Evolutionary conservation across 1,284 basidiomycete genomes (phyloP), one percentile per base, ranked within the genome.

Genomic region (Ustilago sp.): DNA sequence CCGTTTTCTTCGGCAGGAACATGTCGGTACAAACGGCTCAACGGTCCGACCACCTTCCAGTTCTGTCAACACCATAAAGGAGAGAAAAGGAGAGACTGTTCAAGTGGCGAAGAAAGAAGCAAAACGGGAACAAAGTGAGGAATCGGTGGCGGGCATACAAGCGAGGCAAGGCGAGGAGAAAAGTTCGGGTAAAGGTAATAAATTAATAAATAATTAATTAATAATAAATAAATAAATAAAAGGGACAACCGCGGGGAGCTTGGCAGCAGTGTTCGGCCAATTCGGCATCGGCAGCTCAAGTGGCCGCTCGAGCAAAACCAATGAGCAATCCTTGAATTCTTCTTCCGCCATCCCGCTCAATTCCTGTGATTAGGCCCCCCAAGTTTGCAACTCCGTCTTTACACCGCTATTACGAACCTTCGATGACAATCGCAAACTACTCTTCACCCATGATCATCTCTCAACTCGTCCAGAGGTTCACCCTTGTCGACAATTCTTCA

Each of bases 61-160:
- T 17, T 6, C 39, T 41, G 39, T 41, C 13, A 6, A 15, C 13
- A 41, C 39, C 13, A 17, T 13, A n/a, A 32, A 38, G 31, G 36
- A 67, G 39, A 41, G 13, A 7, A n/a, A 32, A 38, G 31, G 32
- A 67, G 39, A 15, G 39, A 41, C 39, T 13, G 39, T 13, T 12
- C 13, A 41, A 41, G 13, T 41, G 39, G 39, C 39, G 13, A 41
- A 41, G 17, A 15, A 41, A 41, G 15, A 28, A 28, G 23, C 23
- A 28, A 28, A 41, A 19, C 5, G 13, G 36, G 36, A 38, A 45
- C 43, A 45, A 19, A 15, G 43, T 45, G 43, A 19, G 43, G 43
- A 45, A 45, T 15, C 7, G 43, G 43, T 45, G 43, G 43, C n/a
- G 43, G 43, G 19, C 7, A 7, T 11, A 5, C 43, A 45, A 45